Evolutionary conservation across 768 basidiomycete species (phyloP).

Genomic region (Exsudoporus frostii): DNA sequence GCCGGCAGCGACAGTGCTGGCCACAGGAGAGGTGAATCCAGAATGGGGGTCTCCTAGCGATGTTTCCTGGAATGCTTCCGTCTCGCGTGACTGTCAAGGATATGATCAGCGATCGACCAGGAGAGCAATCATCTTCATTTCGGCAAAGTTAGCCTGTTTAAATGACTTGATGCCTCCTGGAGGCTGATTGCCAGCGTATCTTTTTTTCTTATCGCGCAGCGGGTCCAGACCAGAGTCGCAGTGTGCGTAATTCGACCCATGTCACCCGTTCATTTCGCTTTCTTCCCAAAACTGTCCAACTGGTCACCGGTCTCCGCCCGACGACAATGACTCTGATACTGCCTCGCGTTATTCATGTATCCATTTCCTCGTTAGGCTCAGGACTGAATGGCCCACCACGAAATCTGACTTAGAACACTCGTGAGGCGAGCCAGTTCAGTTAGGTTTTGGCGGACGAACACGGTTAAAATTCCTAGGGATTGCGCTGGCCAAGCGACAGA

Average conservation of each 20-base stretch:
- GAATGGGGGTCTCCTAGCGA: not conserved
- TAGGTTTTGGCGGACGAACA: not conserved
- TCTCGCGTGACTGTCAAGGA: conserved; percentile 1
- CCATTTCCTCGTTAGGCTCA: not conserved
- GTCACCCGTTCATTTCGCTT: conserved; percentile 16
- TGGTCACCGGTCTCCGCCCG: not conserved
- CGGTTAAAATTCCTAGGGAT: conserved; percentile 5
- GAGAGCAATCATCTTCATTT: conserved; percentile 26
- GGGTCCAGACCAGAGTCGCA: conserved; percentile 19
- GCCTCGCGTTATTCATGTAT: not conserved
- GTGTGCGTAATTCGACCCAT: not conserved
- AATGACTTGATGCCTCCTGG: conserved; percentile 15
- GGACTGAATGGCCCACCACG: not conserved
- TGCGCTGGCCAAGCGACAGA: conserved; percentile 14
- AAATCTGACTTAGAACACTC: not conserved
- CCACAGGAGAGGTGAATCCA: conserved; percentile 1
- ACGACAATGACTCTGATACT: not conserved
- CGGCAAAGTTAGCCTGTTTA: conserved; percentile 17
- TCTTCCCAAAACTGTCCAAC: not conserved
- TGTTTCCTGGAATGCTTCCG: not conserved
- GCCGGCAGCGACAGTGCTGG: not conserved
- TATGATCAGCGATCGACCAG: conserved; percentile 27
- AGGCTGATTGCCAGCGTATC: not conserved
- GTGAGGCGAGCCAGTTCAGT: not conserved
- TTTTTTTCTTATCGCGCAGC: not conserved